Conservation (phyloP, 2,329 filamentous ascomycete species). For the Trichoderma sp. region DNA sequence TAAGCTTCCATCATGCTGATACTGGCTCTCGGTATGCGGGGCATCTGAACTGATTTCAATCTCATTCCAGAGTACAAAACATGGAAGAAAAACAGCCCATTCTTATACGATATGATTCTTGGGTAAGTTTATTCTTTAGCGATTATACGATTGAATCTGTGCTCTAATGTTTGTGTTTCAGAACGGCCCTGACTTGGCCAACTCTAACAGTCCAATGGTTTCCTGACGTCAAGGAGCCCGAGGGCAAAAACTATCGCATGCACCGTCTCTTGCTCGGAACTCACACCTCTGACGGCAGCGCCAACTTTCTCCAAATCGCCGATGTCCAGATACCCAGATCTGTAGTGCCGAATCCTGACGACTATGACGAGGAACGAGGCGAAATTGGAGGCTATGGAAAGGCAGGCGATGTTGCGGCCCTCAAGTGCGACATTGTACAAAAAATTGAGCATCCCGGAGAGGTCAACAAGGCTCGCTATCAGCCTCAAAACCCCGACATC, state of each 20-base stretch:
- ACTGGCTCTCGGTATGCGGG: not conserved
- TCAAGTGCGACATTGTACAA: conserved; percentile 91
- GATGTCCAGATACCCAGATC: conserved; percentile 90
- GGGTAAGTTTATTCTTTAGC: conserved; percentile 53
- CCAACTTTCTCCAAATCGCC: conserved; percentile 94
- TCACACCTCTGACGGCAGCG: conserved; percentile 82
- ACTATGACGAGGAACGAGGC: conserved; percentile 89
- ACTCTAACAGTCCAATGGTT: conserved; percentile 98
- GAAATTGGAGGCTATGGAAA: conserved; percentile 94
- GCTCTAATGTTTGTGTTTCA: conserved; percentile 36
- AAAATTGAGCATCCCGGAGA: conserved; percentile 96
- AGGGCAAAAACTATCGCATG: conserved; percentile 82
- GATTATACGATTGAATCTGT: not conserved
- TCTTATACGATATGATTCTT: conserved; percentile 97
- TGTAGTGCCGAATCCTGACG: conserved; percentile 70
- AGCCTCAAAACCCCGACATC: conserved; percentile 95
- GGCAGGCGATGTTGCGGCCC: conserved; percentile 67
- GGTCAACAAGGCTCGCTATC: conserved; percentile 97
- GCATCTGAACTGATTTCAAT: conserved; percentile 21
- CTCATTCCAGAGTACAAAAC: conserved; percentile 87
- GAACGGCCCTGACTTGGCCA: conserved; percentile 94
- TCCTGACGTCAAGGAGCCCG: conserved; percentile 86
- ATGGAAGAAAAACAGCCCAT: conserved; percentile 99
- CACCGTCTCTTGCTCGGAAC: conserved; percentile 93
- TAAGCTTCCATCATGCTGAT: conserved; percentile 41